Percentiles rank a stretch among this genome's conserved stretches.
Conservation (phyloP, 2,329 filamentous ascomycete genomes). For the Zymoseptoria brevis region DNA sequence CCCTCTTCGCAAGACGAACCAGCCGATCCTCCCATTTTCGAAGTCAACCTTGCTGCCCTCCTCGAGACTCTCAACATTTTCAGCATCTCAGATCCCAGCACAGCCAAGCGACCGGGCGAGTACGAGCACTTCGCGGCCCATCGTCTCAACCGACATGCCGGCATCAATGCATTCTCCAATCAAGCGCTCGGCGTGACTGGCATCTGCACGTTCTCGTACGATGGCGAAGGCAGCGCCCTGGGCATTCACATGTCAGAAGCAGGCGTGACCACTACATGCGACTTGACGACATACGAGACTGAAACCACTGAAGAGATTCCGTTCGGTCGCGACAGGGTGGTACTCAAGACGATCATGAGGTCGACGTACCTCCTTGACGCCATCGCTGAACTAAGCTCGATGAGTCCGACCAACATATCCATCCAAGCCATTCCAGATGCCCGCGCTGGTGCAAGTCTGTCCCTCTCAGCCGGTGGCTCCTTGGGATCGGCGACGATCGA, state of each 20-base stretch:
- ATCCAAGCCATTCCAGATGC: constrained; percentile 39
- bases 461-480: constrained; percentile 58
- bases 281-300: constrained; percentile 68
- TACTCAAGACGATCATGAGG: constrained; percentile 93
- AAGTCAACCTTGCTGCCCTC: constrained; percentile 77
- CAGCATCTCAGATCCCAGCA: constrained; percentile 50
- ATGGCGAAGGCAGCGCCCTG: constrained; percentile 65
- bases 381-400: constrained; percentile 58
- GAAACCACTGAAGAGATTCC: constrained; percentile 64
- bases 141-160: constrained; percentile 30
- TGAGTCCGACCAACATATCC: constrained; percentile 51
- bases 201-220: constrained; percentile 76
- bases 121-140: constrained; percentile 33
- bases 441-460: constrained; percentile 53
- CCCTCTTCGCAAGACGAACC: constrained; percentile 33
- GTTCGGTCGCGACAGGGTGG: constrained; percentile 69
- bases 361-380: constrained; percentile 64
- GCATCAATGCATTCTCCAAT: constrained; percentile 68
- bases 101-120: constrained; percentile 27
- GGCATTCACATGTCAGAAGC: constrained; percentile 80
- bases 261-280: constrained; percentile 80
- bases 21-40: constrained; percentile 59
- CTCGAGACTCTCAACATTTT: constrained; percentile 95
- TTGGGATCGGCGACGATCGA: constrained; percentile 55
- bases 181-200: constrained; percentile 76